Evolutionary conservation across 768 basidiomycete genomes (phyloP), one percentile per base, ranked within the genome.

Genomic region (Lactarius trivialis): DNA sequence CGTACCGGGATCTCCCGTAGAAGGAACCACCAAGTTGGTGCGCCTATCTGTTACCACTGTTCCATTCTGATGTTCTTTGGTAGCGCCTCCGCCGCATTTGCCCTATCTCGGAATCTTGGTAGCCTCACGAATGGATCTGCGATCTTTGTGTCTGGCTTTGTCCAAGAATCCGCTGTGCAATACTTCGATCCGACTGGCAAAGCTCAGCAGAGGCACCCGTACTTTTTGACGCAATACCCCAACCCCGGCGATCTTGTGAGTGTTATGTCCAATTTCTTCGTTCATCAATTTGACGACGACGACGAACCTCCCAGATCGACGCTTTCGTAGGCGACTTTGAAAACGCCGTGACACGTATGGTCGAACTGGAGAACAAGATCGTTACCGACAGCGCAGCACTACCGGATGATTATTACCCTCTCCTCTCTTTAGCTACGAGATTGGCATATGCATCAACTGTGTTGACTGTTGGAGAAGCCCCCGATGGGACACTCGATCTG

Each of bases 401-500:
- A 11, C 36, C 36, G 1, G 59, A 39, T 32, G 34, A 61, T 41
- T 64, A 60, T 19, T n/a, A 21, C 30, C 26, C 30, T 26, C 39
- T 66, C 33, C 24, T 67, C 14, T 55, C 52, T 24, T n/a, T 65
- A 15, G 48, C 48, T 1, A 53, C 64, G 7, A 60, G 63, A 36
- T 41, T 55, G 55, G 48, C 28, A n/a, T 61, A 55, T 19, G 43
- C 55, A 2, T 56, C 63, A 37, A 65, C 65, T 28, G 65, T 60
- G 39, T 49, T 66, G n/a, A 65, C 63, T 4, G 53, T 58, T 19
- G 63, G 56, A 21, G 50, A 57, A 34, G 36, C 48, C 37, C 19
- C 63, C 28, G 37, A 45, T 2, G 63, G 65, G n/a, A 14, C 34
- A 2, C 24, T 34, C 43, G 39, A 64, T 45, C 14, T 30, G 14